Base-by-base conservation (phyloP, 768 basidiomycete species). In the Amanita inopinata region DNA sequence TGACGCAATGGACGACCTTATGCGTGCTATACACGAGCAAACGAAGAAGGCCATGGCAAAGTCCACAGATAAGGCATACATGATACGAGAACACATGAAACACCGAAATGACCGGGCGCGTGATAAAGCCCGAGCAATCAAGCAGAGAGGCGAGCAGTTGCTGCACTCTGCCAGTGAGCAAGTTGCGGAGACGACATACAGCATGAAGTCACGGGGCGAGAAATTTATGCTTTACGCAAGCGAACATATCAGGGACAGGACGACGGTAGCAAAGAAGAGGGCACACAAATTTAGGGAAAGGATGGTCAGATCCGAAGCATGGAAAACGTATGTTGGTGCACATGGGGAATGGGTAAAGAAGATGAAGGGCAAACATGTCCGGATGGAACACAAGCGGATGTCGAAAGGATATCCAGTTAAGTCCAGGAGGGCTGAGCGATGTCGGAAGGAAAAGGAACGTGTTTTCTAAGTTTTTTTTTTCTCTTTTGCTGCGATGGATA, bases 1-100 rank as follows among this genome's bases (percentile, higher is more conserved):
- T 24, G 71, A 73, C 18, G 77, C 76, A 3, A 63, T 83, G 22
- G 80, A 83, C 49, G 74, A 69, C 0, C 65, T 83, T 25, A 59
- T 71, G 46, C 61, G 58, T 23, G 69, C 69, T 32, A 69, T 81
- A 40, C 66, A 65, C 8, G 63, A 61, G 38, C 76, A 80, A 46
- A 72, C 71, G 9, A 57, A 66, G 25, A 50, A 51, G 17, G 57
- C 73, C 39, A 57, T 78, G 30, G 60, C 66, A 36, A 65, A 71
- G 32, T 73, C 73, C 12, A 67, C 67, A 62, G 71, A 63, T 52
- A 74, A 60, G 35, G 70, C 67, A 4, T 61, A 61, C 34, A 59
- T 61, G 6, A 50, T 75, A 7, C 66, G 61, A 32, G 70, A 73
- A 12, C 63, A 66, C 2, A 55, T 80, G 3, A 56, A 64, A n/a